Conservation (phyloP, 2,329 filamentous ascomycete genomes). For the Paradendryphiella salina region DNA sequence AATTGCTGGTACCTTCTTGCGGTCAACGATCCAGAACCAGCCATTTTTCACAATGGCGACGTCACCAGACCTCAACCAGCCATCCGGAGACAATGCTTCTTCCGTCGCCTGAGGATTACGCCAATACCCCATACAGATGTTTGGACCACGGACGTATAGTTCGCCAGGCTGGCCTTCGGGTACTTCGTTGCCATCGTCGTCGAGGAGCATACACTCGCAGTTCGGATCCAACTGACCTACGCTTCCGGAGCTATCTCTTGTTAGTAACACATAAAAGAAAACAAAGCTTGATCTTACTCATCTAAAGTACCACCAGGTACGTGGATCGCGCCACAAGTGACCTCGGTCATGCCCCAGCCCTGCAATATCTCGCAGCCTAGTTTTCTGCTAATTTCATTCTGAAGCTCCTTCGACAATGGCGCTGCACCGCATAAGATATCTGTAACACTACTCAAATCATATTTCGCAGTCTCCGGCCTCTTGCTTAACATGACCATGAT, state of each 20-base stretch:
- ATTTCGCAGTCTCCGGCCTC: constrained; percentile 48
- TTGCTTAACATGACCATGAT: constrained; percentile 52
- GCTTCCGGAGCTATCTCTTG: constrained; percentile 38
- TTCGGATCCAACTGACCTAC: constrained; percentile 49
- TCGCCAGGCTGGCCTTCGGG: constrained; percentile 45
- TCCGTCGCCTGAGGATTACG: constrained; percentile 47
- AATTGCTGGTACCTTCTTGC: constrained; percentile 35
- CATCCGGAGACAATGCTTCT: constrained; percentile 44
- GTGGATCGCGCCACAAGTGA: constrained; percentile 48
- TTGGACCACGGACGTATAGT: constrained; percentile 47
- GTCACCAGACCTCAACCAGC: constrained; percentile 47
- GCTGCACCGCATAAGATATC: constrained; percentile 50
- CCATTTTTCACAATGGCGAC: constrained; percentile 40
- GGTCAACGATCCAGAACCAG: constrained; percentile 46
- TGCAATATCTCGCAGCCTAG: constrained; percentile 46
- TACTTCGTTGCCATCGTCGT: constrained; percentile 51
- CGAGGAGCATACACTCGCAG: constrained; percentile 47
- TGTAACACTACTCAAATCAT: constrained; percentile 47
- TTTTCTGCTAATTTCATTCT: constrained; percentile 45
- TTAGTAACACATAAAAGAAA: not conserved
- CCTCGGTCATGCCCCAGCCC: constrained; percentile 51
- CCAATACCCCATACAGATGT: constrained; percentile 50
- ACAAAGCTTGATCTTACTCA: constrained; percentile 27
- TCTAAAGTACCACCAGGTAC: constrained; percentile 43
- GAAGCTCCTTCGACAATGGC: constrained; percentile 49